A percentile compares a stretch with the other conserved stretches of the same genome.
Evolutionary conservation across 1,284 basidiomycete genomes (phyloP).

Genomic region (Pterula multifida): DNA sequence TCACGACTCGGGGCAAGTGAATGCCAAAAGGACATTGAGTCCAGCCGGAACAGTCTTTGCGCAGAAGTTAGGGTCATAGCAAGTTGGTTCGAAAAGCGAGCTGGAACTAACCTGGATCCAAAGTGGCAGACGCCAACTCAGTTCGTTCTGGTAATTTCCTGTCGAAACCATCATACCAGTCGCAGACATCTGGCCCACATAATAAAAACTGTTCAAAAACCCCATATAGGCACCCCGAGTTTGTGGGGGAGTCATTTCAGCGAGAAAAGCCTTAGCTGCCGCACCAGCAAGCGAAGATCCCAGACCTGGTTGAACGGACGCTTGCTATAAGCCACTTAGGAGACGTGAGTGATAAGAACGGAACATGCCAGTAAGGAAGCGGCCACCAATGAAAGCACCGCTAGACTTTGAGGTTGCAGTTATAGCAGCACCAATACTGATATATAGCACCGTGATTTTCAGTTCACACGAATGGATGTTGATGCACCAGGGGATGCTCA

Average conservation of each 20-base stretch:
- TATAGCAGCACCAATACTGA: constrained; percentile 33
- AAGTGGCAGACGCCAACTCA: constrained; percentile 38
- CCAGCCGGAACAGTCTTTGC: constrained; percentile 29
- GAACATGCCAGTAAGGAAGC: constrained; percentile 34
- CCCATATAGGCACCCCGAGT: constrained; percentile 40
- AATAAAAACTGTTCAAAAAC: constrained; percentile 38
- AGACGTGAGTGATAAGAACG: not conserved
- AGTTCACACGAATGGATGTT: no score
- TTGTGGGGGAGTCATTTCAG: constrained; percentile 38
- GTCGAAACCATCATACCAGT: constrained; percentile 42
- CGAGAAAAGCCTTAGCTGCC: constrained; percentile 38
- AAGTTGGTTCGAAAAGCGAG: constrained; percentile 2
- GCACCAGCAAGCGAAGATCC: constrained; percentile 30
- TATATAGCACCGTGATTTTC: not conserved
- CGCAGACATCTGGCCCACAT: constrained; percentile 39
- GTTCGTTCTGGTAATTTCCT: constrained; percentile 26
- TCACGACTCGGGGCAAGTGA: constrained; percentile 36
- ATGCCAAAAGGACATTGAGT: constrained; percentile 32
- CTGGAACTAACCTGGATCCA: constrained; percentile 28
- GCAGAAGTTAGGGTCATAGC: not conserved
- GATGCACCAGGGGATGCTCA: constrained; percentile 18
- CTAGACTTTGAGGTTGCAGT: constrained; percentile 32
- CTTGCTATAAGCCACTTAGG: not conserved
- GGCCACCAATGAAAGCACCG: constrained; percentile 35
- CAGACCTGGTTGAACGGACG: constrained; percentile 16